Evolutionary conservation across 257 asterid genomes (phyloP).

Genomic region (Osmanthus fragrans): DNA sequence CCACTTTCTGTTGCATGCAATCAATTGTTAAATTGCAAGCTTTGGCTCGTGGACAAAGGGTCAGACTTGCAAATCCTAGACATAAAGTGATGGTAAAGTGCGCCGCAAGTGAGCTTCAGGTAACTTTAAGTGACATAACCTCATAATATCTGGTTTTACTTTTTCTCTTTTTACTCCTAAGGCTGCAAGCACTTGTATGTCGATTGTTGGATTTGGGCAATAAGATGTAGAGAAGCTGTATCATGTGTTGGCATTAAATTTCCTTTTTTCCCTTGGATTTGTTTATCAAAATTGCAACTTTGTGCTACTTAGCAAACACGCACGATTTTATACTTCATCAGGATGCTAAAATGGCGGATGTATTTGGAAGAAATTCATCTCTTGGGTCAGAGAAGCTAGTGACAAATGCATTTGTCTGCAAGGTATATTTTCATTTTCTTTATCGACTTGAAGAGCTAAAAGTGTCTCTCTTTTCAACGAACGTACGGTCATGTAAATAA

Average conservation of each 20-base stretch:
- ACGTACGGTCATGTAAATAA: not conserved
- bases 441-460: constrained; percentile 11
- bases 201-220: not conserved
- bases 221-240: not conserved
- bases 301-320: not conserved
- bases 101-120: constrained; percentile 35
- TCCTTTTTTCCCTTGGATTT: constrained; percentile 2
- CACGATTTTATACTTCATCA: constrained; percentile 17
- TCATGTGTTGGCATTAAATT: not conserved
- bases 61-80: constrained; percentile 42
- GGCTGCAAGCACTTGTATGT: not conserved
- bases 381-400: constrained; percentile 48
- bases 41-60: constrained; percentile 71
- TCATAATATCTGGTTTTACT: not conserved
- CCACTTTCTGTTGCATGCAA: constrained; percentile 77
- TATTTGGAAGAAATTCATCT: constrained; percentile 31
- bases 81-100: constrained; percentile 28
- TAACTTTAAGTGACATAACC: constrained; percentile 19
- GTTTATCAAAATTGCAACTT: not conserved
- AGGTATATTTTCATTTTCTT: constrained; percentile 49
- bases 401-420: constrained; percentile 54
- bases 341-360: constrained; percentile 40
- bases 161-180: not conserved
- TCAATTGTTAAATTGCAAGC: constrained; percentile 82
- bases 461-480: constrained; percentile 13